Evolutionary conservation across 2,329 filamentous ascomycete genomes (phyloP).

Genomic region (Corinectria fuckeliana): DNA sequence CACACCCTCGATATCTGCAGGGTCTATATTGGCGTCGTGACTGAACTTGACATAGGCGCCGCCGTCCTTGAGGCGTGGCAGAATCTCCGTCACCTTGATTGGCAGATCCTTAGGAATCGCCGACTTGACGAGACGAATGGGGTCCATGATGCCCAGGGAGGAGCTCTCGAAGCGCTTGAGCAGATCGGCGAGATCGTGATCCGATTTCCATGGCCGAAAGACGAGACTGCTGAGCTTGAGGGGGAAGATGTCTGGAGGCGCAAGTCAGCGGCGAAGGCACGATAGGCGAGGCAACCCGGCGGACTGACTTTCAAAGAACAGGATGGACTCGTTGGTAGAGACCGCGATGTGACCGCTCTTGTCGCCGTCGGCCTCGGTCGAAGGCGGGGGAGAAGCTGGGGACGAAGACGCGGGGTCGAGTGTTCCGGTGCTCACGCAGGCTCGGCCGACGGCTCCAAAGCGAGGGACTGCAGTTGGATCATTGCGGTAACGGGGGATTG

Average conservation of each 20-base stretch:
- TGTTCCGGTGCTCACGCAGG: conserved; percentile 36
- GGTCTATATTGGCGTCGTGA: conserved; percentile 49
- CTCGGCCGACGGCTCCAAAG: conserved; percentile 18
- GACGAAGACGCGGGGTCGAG: conserved; percentile 22
- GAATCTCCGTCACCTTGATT: conserved; percentile 78
- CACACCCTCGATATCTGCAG: conserved; percentile 52
- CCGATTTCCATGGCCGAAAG: conserved; percentile 55
- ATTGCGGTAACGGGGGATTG: conserved; percentile 18
- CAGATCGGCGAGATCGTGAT: conserved; percentile 56
- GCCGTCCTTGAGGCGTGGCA: conserved; percentile 88
- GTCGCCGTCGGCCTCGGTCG: conserved; percentile 56
- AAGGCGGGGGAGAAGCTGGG: conserved; percentile 11
- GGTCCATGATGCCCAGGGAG: conserved; percentile 57
- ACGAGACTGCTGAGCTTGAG: conserved; percentile 66
- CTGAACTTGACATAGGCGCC: conserved; percentile 91
- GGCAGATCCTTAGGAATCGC: conserved; percentile 68
- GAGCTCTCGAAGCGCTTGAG: conserved; percentile 59
- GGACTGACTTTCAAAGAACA: conserved; percentile 85
- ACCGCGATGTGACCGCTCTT: conserved; percentile 84
- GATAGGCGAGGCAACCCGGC: background rate
- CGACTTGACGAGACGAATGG: conserved; percentile 61
- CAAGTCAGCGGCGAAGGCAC: background rate
- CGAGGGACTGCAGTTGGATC: conserved; percentile 4
- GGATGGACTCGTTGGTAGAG: conserved; percentile 76
- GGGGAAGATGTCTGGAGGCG: conserved; percentile 76